Evolutionary conservation across 805 yeast genomes (phyloP).

Genomic region (Blastobotrys mokoenaii): DNA sequence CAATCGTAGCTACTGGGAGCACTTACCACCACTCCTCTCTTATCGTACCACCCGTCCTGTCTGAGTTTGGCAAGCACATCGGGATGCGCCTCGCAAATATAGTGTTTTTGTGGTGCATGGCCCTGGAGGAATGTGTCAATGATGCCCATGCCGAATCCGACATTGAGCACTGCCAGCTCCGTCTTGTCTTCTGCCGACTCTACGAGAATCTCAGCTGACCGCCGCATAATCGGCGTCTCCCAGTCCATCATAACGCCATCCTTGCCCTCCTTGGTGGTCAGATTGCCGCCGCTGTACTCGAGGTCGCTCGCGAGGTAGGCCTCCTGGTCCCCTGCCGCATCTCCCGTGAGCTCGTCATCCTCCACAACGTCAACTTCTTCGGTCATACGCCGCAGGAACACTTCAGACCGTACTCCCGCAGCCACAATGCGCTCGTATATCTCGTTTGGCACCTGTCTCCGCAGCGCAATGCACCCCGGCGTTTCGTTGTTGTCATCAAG

Average conservation of each 20-base stretch:
- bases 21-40: constrained; percentile 48
- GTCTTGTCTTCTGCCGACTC: constrained; percentile 30
- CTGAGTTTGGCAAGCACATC: constrained; percentile 67
- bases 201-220: constrained; percentile 66
- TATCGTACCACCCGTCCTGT: constrained; percentile 76
- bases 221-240: constrained; percentile 77
- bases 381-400: constrained; percentile 62
- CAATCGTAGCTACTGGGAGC: too few species aligned
- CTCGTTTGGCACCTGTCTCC: constrained; percentile 39
- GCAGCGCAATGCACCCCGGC: constrained; percentile 72
- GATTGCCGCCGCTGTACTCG: constrained; percentile 56
- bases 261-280: constrained; percentile 60
- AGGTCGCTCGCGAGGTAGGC: constrained; percentile 59
- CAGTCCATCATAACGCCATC: constrained; percentile 99
- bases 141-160: constrained; percentile 97
- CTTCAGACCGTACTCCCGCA: constrained; percentile 88
- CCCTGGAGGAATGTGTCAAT: constrained; percentile 71
- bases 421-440: constrained; percentile 49
- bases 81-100: constrained; percentile 92
- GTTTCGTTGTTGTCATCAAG: constrained; percentile 64
- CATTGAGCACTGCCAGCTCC: constrained; percentile 51
- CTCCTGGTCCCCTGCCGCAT: constrained; percentile 36
- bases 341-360: constrained; percentile 18
- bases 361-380: constrained; percentile 31
- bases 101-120: constrained; percentile 56